Conservation (phyloP, 345 rosid species). For the Syzygium oleosum region DNA sequence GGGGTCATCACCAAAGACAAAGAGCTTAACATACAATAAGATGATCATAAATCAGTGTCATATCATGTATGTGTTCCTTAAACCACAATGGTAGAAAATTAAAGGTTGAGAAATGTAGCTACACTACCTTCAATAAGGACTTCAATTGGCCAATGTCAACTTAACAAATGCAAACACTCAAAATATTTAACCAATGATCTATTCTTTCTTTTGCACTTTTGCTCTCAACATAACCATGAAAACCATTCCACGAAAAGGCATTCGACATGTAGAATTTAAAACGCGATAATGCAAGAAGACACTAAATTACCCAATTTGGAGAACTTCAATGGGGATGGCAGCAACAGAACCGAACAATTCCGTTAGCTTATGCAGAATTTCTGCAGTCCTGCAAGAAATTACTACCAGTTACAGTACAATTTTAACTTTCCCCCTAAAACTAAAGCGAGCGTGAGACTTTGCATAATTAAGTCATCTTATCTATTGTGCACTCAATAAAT, state of each 20-base stretch:
- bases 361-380: conserved; percentile 50
- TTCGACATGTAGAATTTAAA: not conserved
- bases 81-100: not conserved
- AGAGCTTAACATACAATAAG: not conserved
- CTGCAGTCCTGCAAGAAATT: conserved; percentile 39
- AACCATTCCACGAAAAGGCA: not conserved
- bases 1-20: not conserved
- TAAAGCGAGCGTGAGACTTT: not conserved
- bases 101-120: not conserved
- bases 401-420: not conserved
- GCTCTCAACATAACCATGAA: not conserved
- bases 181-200: not conserved
- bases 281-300: not conserved
- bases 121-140: not conserved
- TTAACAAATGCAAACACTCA: not conserved
- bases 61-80: not conserved
- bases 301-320: conserved; percentile 11
- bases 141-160: not conserved
- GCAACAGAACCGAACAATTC: conserved; percentile 34
- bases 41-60: not conserved
- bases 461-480: not conserved
- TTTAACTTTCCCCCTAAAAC: not conserved
- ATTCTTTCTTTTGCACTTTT: not conserved
- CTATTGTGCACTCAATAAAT: not conserved
- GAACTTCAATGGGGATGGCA: conserved; percentile 67